Base-by-base conservation (phyloP, 2,329 filamentous ascomycete genomes). In the Aspergillus candidus region DNA sequence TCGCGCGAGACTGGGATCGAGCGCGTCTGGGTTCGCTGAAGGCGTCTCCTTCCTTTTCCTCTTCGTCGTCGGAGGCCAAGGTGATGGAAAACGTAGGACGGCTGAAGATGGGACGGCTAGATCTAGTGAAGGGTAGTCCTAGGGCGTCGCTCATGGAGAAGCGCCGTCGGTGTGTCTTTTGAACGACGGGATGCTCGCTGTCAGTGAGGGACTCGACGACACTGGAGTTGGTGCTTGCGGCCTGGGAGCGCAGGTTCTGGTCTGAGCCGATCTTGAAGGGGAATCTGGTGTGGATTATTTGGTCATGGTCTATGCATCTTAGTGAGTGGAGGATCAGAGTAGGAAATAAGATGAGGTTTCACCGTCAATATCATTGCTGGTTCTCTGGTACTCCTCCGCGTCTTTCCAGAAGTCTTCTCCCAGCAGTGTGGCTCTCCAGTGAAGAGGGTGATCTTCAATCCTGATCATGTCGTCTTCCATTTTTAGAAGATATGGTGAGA, bases 341-440 rank as follows among this genome's bases (percentile, higher is more conserved):
- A 11, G n/a, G 38, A 10, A 17, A 13, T 30, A 38, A n/a, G 4
- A 29, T 30, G n/a, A n/a, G 11, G 10, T 41, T 49, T 52, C 27
- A 48, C 52, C 46, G 32, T 57, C 52, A 13, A 57, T 51, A 13
- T 38, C 35, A 34, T 53, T 46, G 27, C 54, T 38, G 27, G 47
- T 44, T 17, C 44, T 27, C 32, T 50, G 38, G 34, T 45, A 50
- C 4, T 42, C 32, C 11, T 58, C 56, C 15, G 54, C 52, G 32
- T 60, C 56, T 45, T 48, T 55, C 60, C 60, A 63, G 47, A 63
- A 63, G 2, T 47, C 52, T 15, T 44, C 38, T 12, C 60, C 61
- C 22, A 62, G 46, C 1, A 63, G 54, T 7, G 58, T 57, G 10
- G 31, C 36, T 8, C 51, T 43, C 61, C 60, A 62, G 40, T 61